Evolutionary conservation across 1,139 yeast species (phyloP).

Genomic region (Torulaspora globosa): DNA sequence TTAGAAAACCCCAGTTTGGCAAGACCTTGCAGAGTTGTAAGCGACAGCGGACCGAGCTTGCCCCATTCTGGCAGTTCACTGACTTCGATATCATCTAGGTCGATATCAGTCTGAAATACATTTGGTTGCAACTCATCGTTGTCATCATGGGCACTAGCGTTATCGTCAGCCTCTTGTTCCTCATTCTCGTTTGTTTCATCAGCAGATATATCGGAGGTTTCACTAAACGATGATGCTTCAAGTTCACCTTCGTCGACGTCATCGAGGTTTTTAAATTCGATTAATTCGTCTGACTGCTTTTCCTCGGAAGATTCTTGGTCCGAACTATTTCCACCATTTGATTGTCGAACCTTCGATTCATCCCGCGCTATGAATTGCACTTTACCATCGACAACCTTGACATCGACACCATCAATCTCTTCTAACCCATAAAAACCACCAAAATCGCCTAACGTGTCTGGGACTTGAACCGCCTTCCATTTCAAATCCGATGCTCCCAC

Average conservation of each 20-base stretch:
- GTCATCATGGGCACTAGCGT: slow-evolving; percentile 16
- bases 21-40: slow-evolving; percentile 57
- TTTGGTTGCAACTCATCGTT: slow-evolving; percentile 20
- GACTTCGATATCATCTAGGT: slow-evolving; percentile 30
- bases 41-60: slow-evolving; percentile 41
- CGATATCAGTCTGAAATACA: slow-evolving; percentile 31
- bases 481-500: slow-evolving; percentile 51
- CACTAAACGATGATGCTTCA: slow-evolving; percentile 27
- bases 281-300: slow-evolving; percentile 12
- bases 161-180: slow-evolving; percentile 14
- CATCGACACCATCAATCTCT: slow-evolving; percentile 90
- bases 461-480: slow-evolving; percentile 82
- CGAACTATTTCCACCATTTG: not conserved
- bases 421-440: slow-evolving; percentile 90
- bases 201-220: slow-evolving; percentile 22
- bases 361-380: slow-evolving; percentile 59
- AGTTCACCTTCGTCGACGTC: slow-evolving; percentile 29
- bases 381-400: slow-evolving; percentile 57
- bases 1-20: slow-evolving; percentile 51
- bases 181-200: slow-evolving; percentile 16
- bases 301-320: slow-evolving; percentile 20
- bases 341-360: slow-evolving; percentile 23
- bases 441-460: slow-evolving; percentile 79
- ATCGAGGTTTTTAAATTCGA: slow-evolving; percentile 29
- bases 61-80: slow-evolving; percentile 60